Evolutionary conservation across 1,284 basidiomycete genomes (phyloP).

Genomic region (Puccinia coronata): DNA sequence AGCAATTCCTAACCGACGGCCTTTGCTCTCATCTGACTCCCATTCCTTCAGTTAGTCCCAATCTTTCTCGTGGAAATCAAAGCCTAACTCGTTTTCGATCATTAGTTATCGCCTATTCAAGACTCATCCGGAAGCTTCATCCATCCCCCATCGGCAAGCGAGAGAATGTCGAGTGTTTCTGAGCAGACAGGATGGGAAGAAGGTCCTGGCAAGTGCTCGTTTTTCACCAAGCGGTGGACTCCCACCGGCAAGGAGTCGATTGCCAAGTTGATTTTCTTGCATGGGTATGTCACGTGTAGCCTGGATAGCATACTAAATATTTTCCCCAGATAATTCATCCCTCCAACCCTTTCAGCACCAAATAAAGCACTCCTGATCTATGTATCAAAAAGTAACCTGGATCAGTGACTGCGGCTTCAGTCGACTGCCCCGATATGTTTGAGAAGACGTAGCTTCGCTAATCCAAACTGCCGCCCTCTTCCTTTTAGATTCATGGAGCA

Average conservation of each 20-base stretch:
- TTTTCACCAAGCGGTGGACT: conserved; percentile 54
- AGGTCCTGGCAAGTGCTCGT: conserved; percentile 30
- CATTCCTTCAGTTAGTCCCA: background rate
- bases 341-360: too few species aligned
- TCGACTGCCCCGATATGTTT: background rate
- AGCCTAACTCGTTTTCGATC: background rate
- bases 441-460: background rate
- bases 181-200: conserved; percentile 25
- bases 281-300: conserved; percentile 52
- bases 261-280: conserved; percentile 54
- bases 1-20: background rate
- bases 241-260: conserved; percentile 29
- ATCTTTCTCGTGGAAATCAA: background rate
- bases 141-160: background rate
- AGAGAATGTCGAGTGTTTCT: conserved; percentile 24
- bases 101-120: background rate
- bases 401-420: background rate
- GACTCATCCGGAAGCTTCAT: background rate
- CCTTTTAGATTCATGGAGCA: conserved; percentile 60
- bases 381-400: background rate
- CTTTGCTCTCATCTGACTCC: background rate
- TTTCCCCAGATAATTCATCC: background rate
- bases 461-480: background rate
- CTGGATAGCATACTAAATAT: background rate
- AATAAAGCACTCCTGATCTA: too few species aligned